A percentile compares a stretch with the other conserved stretches of the same genome.
These are phyloP conservation scores for Filosporella fistucella DNA, from an alignment of 495 filamentous ascomycete species.

Conservation along the genomic window DNA sequence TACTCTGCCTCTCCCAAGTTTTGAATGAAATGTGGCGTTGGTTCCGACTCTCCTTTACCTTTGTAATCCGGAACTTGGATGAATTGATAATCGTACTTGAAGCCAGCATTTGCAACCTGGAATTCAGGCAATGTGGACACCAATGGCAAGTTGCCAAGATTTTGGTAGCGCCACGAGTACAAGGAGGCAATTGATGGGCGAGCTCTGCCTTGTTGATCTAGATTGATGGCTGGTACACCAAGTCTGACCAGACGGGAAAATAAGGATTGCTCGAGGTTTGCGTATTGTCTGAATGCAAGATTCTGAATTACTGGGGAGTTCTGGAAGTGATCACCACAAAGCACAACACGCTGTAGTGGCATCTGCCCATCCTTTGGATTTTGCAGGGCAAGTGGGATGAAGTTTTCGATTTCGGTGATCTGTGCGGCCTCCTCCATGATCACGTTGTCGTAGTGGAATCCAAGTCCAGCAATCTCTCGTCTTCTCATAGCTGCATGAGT, in stretches of 20 bases:
- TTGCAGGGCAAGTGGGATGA: conserved; percentile 89
- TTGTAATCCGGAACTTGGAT: conserved; percentile 96
- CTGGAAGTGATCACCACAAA: conserved; percentile 94
- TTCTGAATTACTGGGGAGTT: conserved; percentile 96
- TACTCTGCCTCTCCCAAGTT: conserved; percentile 98
- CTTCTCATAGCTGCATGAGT: conserved; percentile 98
- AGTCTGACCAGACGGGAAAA: conserved; percentile 88
- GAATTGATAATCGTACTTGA: conserved; percentile 93
- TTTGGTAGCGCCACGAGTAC: conserved; percentile 90
- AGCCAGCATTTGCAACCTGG: conserved; percentile 80
- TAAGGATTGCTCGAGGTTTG: conserved; percentile 91
- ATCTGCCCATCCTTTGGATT: conserved; percentile 69
- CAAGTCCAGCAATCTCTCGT: conserved; percentile 83
- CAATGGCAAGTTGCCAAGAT: conserved; percentile 72
- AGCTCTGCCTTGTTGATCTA: conserved; percentile 90
- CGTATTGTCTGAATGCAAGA: conserved; percentile 91
- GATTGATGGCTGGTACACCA: conserved; percentile 81
- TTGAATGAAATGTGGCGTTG: conserved; percentile 94
- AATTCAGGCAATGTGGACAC: conserved; percentile 68
- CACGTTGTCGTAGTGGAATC: conserved; percentile 97
- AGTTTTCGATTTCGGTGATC: conserved; percentile 96
- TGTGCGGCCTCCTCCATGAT: conserved; percentile 99
- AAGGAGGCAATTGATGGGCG: conserved; percentile 81
- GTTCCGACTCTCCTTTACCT: conserved; percentile 81
- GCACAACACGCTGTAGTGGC: conserved; percentile 79